Evolutionary conservation across 2,329 filamentous ascomycete species (phyloP), one percentile per base, ranked within the genome.

Genomic region (Emmonsia crescens): DNA sequence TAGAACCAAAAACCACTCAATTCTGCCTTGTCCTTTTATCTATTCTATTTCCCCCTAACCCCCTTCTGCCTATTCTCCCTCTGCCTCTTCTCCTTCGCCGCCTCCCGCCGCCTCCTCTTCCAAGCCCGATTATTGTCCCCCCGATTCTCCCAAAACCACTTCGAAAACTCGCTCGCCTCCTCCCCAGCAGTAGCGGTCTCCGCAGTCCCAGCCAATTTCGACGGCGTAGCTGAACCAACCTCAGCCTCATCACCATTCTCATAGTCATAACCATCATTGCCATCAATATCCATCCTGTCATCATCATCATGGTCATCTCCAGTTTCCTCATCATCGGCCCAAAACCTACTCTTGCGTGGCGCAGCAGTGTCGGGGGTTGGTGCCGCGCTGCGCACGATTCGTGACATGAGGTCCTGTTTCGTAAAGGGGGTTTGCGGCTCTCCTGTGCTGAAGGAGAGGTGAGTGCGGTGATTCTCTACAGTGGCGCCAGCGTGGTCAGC

Each of bases 361-460:
- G 91, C 85, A 1, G 91, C 91, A 0, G 94, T 97, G 71, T 99
- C 94, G 0, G 94, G 94, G 0, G 94, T 99, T 0, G 94, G 94
- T 2, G 94, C 94, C 5, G 91, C 91, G 71, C 91, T 96, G 61
- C 94, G 83, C n/a, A 89, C 72, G 52, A 74, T 74, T 40, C 79
- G 71, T 58, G 83, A 84, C 64, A 91, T 83, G 36, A 93, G 79
- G 66, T 97, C 93, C 66, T 86, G 83, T 65, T 86, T 85, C 0
- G 89, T 90, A 72, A 86, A 96, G 0, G 93, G 93, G 0, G 93
- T 96, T 74, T 91, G 85, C 14, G 91, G 92, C 58, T 70, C 73
- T 24, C 31, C 16, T 12, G 6, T 21, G 65, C 61, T 24, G 60
- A 64, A 19, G 4, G 8, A 12, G 21, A 19, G 14, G 21, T 44